Evolutionary conservation across 2,329 filamentous ascomycete genomes (phyloP).

Genomic region (Colletotrichum brevisporum): DNA sequence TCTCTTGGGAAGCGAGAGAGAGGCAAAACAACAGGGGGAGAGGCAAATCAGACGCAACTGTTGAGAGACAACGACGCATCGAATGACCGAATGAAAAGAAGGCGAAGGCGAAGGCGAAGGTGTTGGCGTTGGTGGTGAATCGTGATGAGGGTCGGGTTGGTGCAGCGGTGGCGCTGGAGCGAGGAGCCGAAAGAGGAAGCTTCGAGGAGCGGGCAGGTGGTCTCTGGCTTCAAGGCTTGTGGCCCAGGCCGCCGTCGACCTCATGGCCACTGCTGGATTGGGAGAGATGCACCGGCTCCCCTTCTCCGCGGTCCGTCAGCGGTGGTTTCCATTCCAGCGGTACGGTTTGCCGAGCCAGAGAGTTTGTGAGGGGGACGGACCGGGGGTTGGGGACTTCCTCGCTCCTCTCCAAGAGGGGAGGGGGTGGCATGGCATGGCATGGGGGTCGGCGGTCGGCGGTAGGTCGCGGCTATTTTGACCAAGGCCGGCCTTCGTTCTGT

Average conservation of each 20-base stretch:
- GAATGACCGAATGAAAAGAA: not conserved
- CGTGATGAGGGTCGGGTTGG: constrained; percentile 27
- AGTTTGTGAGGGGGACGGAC: not conserved
- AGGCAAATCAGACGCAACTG: constrained; percentile 19
- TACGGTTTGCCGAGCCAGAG: constrained; percentile 30
- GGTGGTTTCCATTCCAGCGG: constrained; percentile 29
- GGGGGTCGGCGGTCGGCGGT: too few species aligned
- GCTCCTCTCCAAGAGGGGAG: not conserved
- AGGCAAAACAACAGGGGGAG: constrained; percentile 24
- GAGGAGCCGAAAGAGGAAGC: constrained; percentile 20
- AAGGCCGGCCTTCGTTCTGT: too few species aligned
- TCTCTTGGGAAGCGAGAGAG: not conserved
- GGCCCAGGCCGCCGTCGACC: constrained; percentile 6
- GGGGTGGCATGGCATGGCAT: not conserved
- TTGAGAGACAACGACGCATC: constrained; percentile 17
- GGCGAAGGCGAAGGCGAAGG: not conserved
- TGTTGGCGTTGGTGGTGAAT: not conserved
- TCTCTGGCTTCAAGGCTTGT: not conserved
- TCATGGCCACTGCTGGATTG: not conserved
- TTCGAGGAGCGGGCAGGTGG: constrained; percentile 8
- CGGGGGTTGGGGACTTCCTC: not conserved
- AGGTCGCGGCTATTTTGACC: too few species aligned
- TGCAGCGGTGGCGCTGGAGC: constrained; percentile 12
- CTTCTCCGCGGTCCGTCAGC: constrained; percentile 25
- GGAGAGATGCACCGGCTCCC: constrained; percentile 11